Evolutionary conservation across 2,329 filamentous ascomycete genomes (phyloP).

Genomic region (Clarireedia hainanense): DNA sequence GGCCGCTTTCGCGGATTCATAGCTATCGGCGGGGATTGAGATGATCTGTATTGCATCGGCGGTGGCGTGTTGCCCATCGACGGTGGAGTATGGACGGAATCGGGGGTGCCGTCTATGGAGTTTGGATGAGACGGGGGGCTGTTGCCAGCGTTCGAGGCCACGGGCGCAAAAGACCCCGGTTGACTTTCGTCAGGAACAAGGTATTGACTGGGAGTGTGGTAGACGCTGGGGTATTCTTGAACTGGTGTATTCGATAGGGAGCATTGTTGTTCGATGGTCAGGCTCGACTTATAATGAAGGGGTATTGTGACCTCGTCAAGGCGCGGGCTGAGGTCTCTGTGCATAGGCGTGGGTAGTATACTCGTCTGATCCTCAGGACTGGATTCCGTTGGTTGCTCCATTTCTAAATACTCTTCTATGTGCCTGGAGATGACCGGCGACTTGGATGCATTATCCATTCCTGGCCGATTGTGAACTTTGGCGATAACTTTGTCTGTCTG

Average conservation of each 20-base stretch:
- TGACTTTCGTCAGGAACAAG: background rate
- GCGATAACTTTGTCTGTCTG: conserved; percentile 9
- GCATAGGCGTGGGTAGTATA: background rate
- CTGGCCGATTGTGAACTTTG: conserved; percentile 13
- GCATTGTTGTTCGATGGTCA: conserved; percentile 10
- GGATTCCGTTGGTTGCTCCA: conserved; percentile 5
- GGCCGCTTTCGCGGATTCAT: conserved; percentile 13
- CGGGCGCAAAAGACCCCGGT: background rate
- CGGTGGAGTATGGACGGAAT: background rate
- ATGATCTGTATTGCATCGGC: conserved; percentile 3
- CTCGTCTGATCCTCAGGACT: background rate
- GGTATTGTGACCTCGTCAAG: background rate
- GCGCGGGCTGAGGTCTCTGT: background rate
- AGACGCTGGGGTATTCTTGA: background rate
- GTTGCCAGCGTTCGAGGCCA: background rate
- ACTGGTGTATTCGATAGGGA: background rate
- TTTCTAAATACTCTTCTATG: conserved; percentile 21
- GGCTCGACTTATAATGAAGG: conserved; percentile 8
- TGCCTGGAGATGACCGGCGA: conserved; percentile 16
- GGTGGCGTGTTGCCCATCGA: conserved; percentile 9
- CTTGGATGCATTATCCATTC: conserved; percentile 16
- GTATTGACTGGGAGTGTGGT: conserved; percentile 2
- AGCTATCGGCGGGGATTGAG: conserved; percentile 1
- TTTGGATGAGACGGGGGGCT: conserved; percentile 1
- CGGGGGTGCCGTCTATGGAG: background rate